Evolutionary conservation across 2,329 filamentous ascomycete genomes (phyloP).

Genomic region (Ustilaginoidea virens): DNA sequence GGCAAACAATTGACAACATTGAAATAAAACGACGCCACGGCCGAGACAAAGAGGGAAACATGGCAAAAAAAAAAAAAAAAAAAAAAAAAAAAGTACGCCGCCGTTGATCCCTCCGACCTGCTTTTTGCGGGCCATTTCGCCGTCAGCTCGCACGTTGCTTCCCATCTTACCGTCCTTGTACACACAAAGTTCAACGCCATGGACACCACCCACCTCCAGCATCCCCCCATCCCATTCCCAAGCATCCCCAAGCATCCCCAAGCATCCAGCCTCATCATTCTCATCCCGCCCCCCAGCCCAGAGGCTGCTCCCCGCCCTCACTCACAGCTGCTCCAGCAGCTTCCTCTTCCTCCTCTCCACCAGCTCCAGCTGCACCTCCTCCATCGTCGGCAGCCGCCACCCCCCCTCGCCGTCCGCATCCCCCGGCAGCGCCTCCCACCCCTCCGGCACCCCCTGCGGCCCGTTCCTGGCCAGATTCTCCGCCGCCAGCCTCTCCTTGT

Average conservation of each 20-base stretch:
- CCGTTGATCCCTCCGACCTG: not conserved
- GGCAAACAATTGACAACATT: not conserved
- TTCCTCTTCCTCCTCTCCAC: slow-evolving; percentile 72
- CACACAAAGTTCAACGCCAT: not conserved
- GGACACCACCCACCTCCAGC: not conserved
- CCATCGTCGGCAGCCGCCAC: slow-evolving; percentile 73
- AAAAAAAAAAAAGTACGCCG: not conserved
- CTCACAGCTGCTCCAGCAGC: slow-evolving; percentile 63
- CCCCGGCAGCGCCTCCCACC: slow-evolving; percentile 77
- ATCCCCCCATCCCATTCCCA: not conserved
- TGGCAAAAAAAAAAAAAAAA: not conserved
- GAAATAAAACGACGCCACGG: not conserved
- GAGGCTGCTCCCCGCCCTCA: not conserved
- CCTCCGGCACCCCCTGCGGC: slow-evolving; percentile 41
- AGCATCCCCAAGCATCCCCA: not conserved
- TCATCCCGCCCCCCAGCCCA: not conserved
- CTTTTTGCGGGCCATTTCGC: no score
- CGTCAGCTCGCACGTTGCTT: no score
- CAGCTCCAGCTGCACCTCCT: slow-evolving; percentile 89
- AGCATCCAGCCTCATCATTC: no score
- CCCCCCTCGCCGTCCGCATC: slow-evolving; percentile 67
- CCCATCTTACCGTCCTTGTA: not conserved
- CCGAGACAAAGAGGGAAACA: not conserved
- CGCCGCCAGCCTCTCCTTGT: slow-evolving; percentile 69
- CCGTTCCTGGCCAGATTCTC: slow-evolving; percentile 49